Evolutionary conservation across 2,329 filamentous ascomycete species (phyloP), one percentile per base, ranked within the genome.

Genomic region (Penicillium griseofulvum): DNA sequence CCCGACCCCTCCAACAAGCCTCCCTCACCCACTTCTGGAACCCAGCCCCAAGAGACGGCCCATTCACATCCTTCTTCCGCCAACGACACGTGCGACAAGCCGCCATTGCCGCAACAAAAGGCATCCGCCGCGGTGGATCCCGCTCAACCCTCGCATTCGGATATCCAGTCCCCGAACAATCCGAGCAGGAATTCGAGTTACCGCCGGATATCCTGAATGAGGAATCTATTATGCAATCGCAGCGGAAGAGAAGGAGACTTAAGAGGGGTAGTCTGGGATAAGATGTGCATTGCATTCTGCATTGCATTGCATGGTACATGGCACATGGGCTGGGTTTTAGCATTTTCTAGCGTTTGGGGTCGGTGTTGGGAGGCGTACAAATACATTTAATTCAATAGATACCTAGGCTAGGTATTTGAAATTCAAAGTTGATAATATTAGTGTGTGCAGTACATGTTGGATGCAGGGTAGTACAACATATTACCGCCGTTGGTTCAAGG

Each of bases 21-120:
- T 50, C 52, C 19, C 62, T 50, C 33, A 55, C 39, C 4, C 42
- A 60, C 26, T 67, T 65, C 43, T 54, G 54, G 46, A 28, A 64
- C 38, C 57, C 73, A 56, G 43, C 61, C 16, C 59, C 67, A 19
- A 68, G 77, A 31, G 71, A 78, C 16, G 83, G 80, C 55, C 87
- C 89, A 36, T 91, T 97, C 68, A 88, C 80, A n/a, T 96, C 90
- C 0, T 97, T 97, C 76, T 97, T 91, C 70, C 73, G 81, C 17
- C 91, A 94, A 74, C 85, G 83, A 24, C 87, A 95, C 67, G 82
- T 93, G 57, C 87, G 93, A 26, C 89, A 91, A 22, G 84, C 86
- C 7, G 91, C 92, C 10, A n/a, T 87, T 85, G 58, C 86, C 85
- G 62, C 80, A 8, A 47, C 55, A 1, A 55, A 43, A 12, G 57